Percentiles rank a stretch among this genome's conserved stretches.
Evolutionary conservation across 1,139 yeast species (phyloP).

Genomic region (Geotrichum australiense): DNA sequence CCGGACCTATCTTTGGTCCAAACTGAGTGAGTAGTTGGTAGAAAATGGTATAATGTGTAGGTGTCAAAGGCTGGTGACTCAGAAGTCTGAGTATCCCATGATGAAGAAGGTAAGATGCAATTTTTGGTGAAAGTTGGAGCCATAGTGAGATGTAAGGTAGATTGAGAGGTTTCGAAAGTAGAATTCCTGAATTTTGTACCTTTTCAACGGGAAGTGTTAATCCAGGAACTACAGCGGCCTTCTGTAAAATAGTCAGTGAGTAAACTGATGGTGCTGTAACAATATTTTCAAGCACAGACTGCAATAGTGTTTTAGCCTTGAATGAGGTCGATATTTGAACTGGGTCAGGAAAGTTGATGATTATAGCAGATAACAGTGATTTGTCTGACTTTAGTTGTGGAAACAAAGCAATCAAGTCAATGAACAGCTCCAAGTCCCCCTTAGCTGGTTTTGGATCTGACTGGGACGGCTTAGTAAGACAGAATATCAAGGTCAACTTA

Average conservation of each 20-base stretch:
- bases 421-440: too few relatives aligned
- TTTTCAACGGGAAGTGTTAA: neutral
- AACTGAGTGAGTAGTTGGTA: neutral
- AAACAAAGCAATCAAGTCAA: too few relatives aligned
- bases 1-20: too few relatives aligned
- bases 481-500: neutral
- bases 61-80: neutral
- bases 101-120: neutral
- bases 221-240: neutral
- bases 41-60: neutral
- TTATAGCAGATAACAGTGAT: neutral
- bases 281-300: neutral
- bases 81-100: neutral
- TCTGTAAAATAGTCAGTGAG: neutral
- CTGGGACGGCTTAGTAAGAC: neutral
- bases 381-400: neutral
- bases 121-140: neutral
- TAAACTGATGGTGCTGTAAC: neutral
- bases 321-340: neutral
- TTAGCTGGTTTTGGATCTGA: neutral
- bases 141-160: neutral
- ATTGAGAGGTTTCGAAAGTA: neutral
- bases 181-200: neutral
- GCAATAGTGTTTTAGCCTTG: neutral
- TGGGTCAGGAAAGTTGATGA: neutral